Evolutionary conservation across 345 rosid species (phyloP).

Genomic region (Salix purpurea): DNA sequence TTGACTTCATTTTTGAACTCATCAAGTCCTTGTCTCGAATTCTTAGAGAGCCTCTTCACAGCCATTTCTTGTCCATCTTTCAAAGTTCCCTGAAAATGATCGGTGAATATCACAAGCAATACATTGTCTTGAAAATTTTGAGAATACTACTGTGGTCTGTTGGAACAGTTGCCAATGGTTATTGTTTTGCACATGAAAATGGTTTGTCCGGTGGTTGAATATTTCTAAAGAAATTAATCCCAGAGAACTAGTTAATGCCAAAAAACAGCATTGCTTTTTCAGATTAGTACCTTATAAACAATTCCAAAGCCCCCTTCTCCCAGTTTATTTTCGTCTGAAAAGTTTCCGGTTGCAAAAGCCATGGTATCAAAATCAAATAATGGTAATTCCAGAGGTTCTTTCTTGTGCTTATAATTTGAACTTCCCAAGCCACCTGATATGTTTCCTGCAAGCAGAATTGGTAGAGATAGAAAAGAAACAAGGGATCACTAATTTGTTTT

Average conservation of each 20-base stretch:
- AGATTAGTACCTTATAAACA: no score
- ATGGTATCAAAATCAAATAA: not conserved
- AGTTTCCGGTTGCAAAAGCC: not conserved
- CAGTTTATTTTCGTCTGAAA: not conserved
- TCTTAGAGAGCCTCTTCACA: not conserved
- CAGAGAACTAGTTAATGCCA: no score
- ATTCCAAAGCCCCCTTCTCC: constrained; percentile 5
- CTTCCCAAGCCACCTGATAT: not conserved
- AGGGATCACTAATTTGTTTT: not conserved
- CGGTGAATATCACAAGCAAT: no score
- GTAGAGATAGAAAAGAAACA: not conserved
- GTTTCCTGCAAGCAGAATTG: not conserved
- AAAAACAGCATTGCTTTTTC: no score
- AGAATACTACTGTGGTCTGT: no score
- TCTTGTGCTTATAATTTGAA: not conserved
- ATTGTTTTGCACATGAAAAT: no score
- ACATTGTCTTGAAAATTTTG: no score
- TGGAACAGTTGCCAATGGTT: no score
- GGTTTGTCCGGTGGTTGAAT: no score
- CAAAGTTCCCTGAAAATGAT: not conserved
- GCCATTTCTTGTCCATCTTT: not conserved
- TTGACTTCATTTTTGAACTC: not conserved
- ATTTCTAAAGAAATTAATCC: no score
- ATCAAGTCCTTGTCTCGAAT: not conserved
- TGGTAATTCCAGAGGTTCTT: not conserved